Conservation (phyloP, 108 stramenopile species). For the Seminavis robusta region DNA sequence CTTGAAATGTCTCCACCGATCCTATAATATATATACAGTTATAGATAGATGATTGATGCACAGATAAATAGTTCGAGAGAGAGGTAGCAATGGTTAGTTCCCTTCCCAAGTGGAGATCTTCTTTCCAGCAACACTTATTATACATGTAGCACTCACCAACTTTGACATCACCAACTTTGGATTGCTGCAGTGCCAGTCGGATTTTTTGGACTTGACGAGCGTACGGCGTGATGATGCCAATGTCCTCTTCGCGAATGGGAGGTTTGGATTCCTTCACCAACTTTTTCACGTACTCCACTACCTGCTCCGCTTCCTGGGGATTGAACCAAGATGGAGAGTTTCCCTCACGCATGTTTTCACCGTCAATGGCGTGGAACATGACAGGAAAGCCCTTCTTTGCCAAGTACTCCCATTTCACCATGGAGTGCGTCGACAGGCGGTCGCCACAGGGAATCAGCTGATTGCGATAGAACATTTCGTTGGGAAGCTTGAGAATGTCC, state of each 20-base stretch:
- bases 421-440: conserved; percentile 22
- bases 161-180: conserved; percentile 45
- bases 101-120: too few relatives aligned
- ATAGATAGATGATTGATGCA: neutral
- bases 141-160: conserved; percentile 58
- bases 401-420: conserved; percentile 56
- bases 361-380: conserved; percentile 62
- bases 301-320: conserved; percentile 61
- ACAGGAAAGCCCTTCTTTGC: conserved; percentile 46
- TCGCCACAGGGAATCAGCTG: conserved; percentile 45
- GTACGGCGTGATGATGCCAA: conserved; percentile 70
- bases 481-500: conserved; percentile 51
- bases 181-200: conserved; percentile 22
- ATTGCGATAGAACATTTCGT: conserved; percentile 50
- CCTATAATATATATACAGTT: neutral
- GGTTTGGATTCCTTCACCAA: conserved; percentile 45
- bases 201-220: conserved; percentile 66
- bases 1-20: conserved; percentile 85
- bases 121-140: too few relatives aligned
- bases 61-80: neutral
- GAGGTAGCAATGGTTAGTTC: neutral
- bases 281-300: conserved; percentile 60
- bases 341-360: conserved; percentile 59
- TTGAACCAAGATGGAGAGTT: conserved; percentile 88
- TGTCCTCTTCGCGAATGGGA: conserved; percentile 36